Conservation (phyloP, 305 asterid genomes). For the Fraxinus greggii region DNA sequence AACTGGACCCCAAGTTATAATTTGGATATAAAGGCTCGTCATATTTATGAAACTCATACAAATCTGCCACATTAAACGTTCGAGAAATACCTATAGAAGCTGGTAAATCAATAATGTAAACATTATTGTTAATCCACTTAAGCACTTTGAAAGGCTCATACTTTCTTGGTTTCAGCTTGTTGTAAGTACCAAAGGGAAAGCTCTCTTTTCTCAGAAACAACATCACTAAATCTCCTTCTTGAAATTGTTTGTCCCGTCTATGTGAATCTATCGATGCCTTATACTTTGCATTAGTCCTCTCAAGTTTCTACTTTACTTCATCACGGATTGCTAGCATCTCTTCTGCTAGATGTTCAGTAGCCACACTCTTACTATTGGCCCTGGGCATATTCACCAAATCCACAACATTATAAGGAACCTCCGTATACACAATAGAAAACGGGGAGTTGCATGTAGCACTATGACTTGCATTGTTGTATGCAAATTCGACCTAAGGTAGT, state of each 20-base stretch:
- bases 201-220: background rate
- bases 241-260: background rate
- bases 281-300: background rate
- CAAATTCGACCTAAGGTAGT: background rate
- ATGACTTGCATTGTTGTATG: background rate
- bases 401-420: background rate
- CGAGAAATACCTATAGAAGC: background rate
- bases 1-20: background rate
- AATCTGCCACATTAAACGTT: background rate
- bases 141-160: background rate
- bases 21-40: background rate
- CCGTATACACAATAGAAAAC: background rate
- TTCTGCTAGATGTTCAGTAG: background rate
- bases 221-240: too few species aligned
- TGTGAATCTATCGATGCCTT: background rate
- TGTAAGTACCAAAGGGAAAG: background rate
- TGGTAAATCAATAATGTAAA: background rate
- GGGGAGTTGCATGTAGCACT: background rate
- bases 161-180: background rate
- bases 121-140: background rate
- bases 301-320: background rate
- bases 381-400: background rate
- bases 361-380: background rate
- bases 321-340: background rate
- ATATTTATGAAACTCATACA: background rate